Percentiles rank a stretch among this genome's conserved stretches.
These are phyloP conservation scores for Globisporangium uncinulatum DNA, from an alignment of 352 stramenopile species.

Conservation along the genomic window DNA sequence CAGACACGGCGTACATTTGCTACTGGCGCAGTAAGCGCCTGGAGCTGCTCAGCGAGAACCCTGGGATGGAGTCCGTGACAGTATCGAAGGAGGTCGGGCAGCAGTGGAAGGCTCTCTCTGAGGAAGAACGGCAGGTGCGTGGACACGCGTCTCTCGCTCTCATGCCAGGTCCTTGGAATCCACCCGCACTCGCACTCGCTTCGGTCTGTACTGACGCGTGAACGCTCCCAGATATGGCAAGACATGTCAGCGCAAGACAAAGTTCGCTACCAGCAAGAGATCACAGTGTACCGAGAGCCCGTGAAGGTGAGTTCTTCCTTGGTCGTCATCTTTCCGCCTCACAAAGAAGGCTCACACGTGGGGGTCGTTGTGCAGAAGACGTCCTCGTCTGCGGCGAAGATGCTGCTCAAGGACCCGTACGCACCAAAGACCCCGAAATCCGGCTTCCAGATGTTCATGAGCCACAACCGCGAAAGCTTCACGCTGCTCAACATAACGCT, in stretches of 20 bases:
- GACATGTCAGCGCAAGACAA: constrained; percentile 43
- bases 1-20: constrained; percentile 61
- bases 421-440: constrained; percentile 36
- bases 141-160: background rate
- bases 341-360: background rate
- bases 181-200: background rate
- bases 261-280: constrained; percentile 44
- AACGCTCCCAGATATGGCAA: constrained; percentile 28
- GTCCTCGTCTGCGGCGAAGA: constrained; percentile 3
- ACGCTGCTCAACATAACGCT: constrained; percentile 43
- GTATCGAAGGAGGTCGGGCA: constrained; percentile 48
- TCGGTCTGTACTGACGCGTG: background rate
- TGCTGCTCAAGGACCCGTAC: constrained; percentile 30
- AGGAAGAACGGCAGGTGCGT: constrained; percentile 28
- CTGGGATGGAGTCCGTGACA: constrained; percentile 26
- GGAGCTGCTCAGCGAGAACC: constrained; percentile 34
- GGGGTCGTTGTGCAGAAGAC: constrained; percentile 2
- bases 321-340: background rate
- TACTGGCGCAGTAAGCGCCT: constrained; percentile 47
- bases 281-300: constrained; percentile 28
- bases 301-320: background rate
- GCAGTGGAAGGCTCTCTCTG: constrained; percentile 38
- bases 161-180: background rate
- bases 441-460: constrained; percentile 63
- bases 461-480: constrained; percentile 48